Conservation (phyloP, 768 basidiomycete species). For the Dioszegia hungarica region DNA sequence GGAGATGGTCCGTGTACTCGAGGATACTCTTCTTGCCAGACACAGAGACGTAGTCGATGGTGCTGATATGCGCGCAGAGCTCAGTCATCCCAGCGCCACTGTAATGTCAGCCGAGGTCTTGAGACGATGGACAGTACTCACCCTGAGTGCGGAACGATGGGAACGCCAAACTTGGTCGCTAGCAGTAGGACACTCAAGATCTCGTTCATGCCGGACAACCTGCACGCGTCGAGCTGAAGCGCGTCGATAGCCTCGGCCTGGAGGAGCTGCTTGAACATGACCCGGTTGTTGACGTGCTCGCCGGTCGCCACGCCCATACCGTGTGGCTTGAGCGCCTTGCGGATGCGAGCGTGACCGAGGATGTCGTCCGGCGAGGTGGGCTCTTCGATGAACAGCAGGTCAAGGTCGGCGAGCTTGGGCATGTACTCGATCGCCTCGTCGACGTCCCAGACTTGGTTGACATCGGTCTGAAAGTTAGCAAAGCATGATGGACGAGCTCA, state of each 20-base stretch:
- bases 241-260: slow-evolving; percentile 83
- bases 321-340: slow-evolving; percentile 66
- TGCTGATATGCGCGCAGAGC: slow-evolving; percentile 33
- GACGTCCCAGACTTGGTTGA: slow-evolving; percentile 55
- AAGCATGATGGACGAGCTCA: slow-evolving; percentile 57
- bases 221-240: slow-evolving; percentile 84
- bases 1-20: slow-evolving; percentile 11
- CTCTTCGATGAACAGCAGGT: slow-evolving; percentile 71
- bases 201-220: slow-evolving; percentile 88
- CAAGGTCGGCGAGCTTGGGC: slow-evolving; percentile 54
- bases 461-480: background rate
- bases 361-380: slow-evolving; percentile 87
- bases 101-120: background rate
- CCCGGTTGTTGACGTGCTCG: slow-evolving; percentile 87
- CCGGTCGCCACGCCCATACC: slow-evolving; percentile 87
- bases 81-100: slow-evolving; percentile 64
- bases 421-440: slow-evolving; percentile 86
- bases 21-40: slow-evolving; percentile 27
- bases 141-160: slow-evolving; percentile 86
- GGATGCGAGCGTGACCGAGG: slow-evolving; percentile 55
- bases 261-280: slow-evolving; percentile 87
- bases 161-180: slow-evolving; percentile 68
- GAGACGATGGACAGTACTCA: background rate
- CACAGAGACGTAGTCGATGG: slow-evolving; percentile 25
- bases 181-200: slow-evolving; percentile 78